Evolutionary conservation across 139 green algal genomes (phyloP).

Genomic region (Micractinium sp.): DNA sequence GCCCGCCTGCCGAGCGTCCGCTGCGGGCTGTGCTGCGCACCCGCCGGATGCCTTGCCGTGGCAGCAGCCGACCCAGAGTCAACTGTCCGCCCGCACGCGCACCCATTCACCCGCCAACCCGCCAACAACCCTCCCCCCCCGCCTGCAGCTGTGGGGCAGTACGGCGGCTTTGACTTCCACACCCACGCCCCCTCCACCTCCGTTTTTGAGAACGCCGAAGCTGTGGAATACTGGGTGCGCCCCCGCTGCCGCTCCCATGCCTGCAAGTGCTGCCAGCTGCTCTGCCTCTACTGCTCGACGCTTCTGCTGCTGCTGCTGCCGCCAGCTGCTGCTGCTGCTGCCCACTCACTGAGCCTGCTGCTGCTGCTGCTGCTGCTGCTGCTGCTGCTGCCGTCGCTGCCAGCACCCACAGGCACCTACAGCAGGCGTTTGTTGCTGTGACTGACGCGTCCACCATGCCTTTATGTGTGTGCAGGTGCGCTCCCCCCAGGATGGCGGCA

Average conservation of each 20-base stretch:
- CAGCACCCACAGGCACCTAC: too few species aligned
- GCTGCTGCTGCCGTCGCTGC: too few species aligned
- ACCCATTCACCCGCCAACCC: not conserved
- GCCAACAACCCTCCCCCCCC: not conserved
- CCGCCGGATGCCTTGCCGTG: not conserved
- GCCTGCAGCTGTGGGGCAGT: conserved; percentile 24
- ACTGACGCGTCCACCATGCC: too few species aligned
- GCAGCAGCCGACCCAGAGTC: too few species aligned
- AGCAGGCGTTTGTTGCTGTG: too few species aligned
- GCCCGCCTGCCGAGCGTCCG: too few species aligned
- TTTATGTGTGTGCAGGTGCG: not conserved
- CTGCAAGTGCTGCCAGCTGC: too few species aligned
- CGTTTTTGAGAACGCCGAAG: conserved; percentile 19
- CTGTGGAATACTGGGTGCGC: conserved; percentile 41
- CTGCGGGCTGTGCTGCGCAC: too few species aligned
- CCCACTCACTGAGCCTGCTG: not conserved
- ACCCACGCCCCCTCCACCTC: not conserved
- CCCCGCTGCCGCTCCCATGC: too few species aligned
- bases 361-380: too few species aligned
- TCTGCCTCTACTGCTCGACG: too few species aligned
- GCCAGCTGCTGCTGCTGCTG: not conserved
- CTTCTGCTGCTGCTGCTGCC: not conserved
- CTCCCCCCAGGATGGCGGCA: too few species aligned
- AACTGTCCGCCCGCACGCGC: not conserved
- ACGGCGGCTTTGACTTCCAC: conserved; percentile 46